These are phyloP conservation scores for Kodamaea kakaduensis DNA, from an alignment of 805 yeast genomes.

Conservation along the genomic window DNA sequence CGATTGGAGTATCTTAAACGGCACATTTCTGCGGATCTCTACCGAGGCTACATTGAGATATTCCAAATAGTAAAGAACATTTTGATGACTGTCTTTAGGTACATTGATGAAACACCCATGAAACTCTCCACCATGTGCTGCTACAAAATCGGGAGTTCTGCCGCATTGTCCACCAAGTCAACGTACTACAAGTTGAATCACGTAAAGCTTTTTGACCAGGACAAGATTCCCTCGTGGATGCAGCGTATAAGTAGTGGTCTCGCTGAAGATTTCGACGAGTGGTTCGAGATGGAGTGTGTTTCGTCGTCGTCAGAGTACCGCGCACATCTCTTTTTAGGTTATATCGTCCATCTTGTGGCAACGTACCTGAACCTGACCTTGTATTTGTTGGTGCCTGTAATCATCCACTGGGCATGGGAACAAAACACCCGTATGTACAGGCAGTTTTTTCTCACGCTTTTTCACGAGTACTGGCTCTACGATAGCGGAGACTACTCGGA, in stretches of 20 bases:
- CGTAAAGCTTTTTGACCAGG: conserved; percentile 21
- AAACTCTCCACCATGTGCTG: conserved; percentile 23
- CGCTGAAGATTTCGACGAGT: conserved; percentile 32
- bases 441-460: conserved; percentile 14
- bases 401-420: conserved; percentile 31
- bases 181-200: conserved; percentile 32
- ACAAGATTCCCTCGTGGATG: conserved; percentile 23
- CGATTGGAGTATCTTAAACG: conserved; percentile 20
- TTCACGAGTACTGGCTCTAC: conserved; percentile 23
- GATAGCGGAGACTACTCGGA: conserved; percentile 5
- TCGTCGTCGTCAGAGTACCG: conserved; percentile 19
- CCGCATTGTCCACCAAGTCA: conserved; percentile 32
- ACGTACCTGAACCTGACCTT: conserved; percentile 30
- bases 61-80: conserved; percentile 28
- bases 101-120: conserved; percentile 4
- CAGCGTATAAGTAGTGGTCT: conserved; percentile 21
- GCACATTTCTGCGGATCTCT: conserved; percentile 25
- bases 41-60: conserved; percentile 27
- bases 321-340: conserved; percentile 28
- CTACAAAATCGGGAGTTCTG: conserved; percentile 29
- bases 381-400: conserved; percentile 30
- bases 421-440: conserved; percentile 3
- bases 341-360: conserved; percentile 31
- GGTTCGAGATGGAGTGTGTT: conserved; percentile 34
- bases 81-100: conserved; percentile 14